phyloP scores from a whole-genome alignment of 2,329 filamentous ascomycete species.

The Mycogone perniciosa region DNA sequence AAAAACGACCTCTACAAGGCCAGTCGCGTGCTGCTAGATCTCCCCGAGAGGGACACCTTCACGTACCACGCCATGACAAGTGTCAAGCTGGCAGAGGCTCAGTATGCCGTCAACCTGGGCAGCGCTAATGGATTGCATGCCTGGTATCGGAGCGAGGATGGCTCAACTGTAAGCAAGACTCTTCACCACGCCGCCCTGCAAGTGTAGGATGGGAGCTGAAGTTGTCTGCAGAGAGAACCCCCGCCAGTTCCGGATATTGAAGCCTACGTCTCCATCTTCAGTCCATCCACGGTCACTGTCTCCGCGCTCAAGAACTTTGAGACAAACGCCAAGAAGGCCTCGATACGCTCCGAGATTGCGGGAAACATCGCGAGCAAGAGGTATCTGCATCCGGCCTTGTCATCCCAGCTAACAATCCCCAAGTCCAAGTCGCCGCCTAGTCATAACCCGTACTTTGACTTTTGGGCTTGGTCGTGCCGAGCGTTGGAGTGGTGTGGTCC shows the following conservation, averaged over 20 bases:
- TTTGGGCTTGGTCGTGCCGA: constrained; percentile 60
- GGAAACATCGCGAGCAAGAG: constrained; percentile 49
- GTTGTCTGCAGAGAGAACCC: constrained; percentile 31
- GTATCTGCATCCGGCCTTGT: constrained; percentile 40
- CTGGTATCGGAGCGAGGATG: constrained; percentile 41
- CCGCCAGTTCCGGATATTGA: constrained; percentile 53
- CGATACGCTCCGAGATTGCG: constrained; percentile 51
- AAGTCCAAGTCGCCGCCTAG: constrained; percentile 39
- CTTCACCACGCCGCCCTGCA: neutral
- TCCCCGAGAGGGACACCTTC: constrained; percentile 40
- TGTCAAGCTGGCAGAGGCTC: constrained; percentile 43
- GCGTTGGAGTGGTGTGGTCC: constrained; percentile 62
- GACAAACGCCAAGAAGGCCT: constrained; percentile 58
- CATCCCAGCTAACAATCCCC: constrained; percentile 35
- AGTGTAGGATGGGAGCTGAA: constrained; percentile 12
- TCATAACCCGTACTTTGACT: constrained; percentile 60
- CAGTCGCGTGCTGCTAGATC: constrained; percentile 36
- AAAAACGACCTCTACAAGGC: constrained; percentile 40
- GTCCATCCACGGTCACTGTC: constrained; percentile 49
- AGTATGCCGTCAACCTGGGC: constrained; percentile 39
- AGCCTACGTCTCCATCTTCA: constrained; percentile 63
- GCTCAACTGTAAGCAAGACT: constrained; percentile 24
- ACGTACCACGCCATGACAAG: constrained; percentile 47
- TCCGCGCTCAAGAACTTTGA: constrained; percentile 57
- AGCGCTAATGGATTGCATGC: constrained; percentile 39